Base-by-base conservation (phyloP, 2,329 filamentous ascomycete genomes). In the Hypocrella siamensis region DNA sequence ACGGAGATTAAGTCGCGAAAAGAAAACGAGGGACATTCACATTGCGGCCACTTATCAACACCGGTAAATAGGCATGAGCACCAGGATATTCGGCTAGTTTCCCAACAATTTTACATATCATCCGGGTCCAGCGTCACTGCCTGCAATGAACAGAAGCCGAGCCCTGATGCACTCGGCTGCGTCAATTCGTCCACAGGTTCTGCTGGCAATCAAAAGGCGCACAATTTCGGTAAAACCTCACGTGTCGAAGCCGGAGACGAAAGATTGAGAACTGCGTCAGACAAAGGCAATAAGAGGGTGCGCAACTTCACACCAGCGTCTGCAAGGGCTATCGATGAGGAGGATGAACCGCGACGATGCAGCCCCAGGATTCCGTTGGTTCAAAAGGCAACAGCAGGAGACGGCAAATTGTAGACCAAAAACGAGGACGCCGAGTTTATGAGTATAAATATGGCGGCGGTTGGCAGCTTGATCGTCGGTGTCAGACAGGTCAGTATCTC, bases 301-400 rank as follows among this genome's bases (percentile, higher is more conserved):
- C 56, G 63, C 10, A 53, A 58, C 31, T 61, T 63, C 30, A 66
- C 63, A 1, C 60, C 63, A 6, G 53, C 52, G 3, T 59, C 63
- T 22, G 43, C 50, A n/a, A 62, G 57, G 38, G 57, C 45, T 7
- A 57, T 64, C 12, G 64, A 65, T 25, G 58, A 61, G 15, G 61
- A 67, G 31, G 57, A 66, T 26, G 60, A 65, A 37, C 54, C 57
- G 21, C 52, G 52, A 10, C 49, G 52, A 8, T n/a, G n/a, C n/a
- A n/a, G n/a, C n/a, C n/a, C n/a, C n/a, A n/a, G n/a, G n/a, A n/a
- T n/a, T n/a, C n/a, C n/a, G n/a, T n/a, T n/a, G n/a, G n/a, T n/a
- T n/a, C n/a, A n/a, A n/a, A n/a, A n/a, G n/a, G n/a, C n/a, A n/a
- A n/a, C n/a, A n/a, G n/a, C n/a, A n/a, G n/a, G n/a, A n/a, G n/a